A percentile compares a stretch with the other conserved stretches of the same genome.
phyloP scores from a whole-genome alignment of 2,329 filamentous ascomycete genomes.

The Fusarium chuoi region DNA sequence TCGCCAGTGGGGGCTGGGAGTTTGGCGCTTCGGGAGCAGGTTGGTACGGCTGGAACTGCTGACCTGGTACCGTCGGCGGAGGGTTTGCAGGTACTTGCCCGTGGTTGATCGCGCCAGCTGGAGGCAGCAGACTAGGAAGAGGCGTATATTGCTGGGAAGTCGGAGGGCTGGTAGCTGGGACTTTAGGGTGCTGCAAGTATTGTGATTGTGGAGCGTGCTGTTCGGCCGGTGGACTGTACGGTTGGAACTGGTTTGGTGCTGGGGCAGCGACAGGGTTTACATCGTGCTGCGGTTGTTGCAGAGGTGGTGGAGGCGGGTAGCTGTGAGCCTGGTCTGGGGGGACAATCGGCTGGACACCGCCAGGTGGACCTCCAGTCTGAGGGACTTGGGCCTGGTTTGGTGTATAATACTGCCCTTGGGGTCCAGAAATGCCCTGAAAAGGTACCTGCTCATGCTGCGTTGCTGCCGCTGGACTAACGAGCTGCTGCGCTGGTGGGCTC shows the following conservation, averaged over 20 bases:
- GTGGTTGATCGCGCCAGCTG: not conserved
- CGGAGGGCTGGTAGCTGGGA: not conserved
- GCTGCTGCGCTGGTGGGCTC: not conserved
- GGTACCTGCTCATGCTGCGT: not conserved
- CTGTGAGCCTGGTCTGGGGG: not conserved
- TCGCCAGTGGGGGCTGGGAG: accelerated
- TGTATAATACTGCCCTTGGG: not conserved
- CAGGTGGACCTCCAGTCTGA: not conserved
- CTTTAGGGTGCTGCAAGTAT: not conserved
- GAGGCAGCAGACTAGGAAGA: not conserved
- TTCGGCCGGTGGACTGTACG: not conserved
- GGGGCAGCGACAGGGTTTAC: not conserved
- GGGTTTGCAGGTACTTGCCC: not conserved
- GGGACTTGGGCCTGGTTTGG: not conserved
- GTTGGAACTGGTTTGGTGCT: not conserved
- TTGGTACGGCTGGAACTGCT: not conserved
- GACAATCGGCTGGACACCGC: not conserved
- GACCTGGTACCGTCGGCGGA: accelerated
- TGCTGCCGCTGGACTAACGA: not conserved
- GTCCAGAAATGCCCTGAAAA: not conserved
- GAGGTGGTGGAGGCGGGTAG: not conserved
- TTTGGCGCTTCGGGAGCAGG: not conserved
- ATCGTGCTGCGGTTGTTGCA: not conserved
- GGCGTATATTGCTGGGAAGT: not conserved
- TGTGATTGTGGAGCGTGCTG: not conserved